Evolutionary conservation across 192 early-diverging fungal species (phyloP).

Genomic region (Coemansia furcata): DNA sequence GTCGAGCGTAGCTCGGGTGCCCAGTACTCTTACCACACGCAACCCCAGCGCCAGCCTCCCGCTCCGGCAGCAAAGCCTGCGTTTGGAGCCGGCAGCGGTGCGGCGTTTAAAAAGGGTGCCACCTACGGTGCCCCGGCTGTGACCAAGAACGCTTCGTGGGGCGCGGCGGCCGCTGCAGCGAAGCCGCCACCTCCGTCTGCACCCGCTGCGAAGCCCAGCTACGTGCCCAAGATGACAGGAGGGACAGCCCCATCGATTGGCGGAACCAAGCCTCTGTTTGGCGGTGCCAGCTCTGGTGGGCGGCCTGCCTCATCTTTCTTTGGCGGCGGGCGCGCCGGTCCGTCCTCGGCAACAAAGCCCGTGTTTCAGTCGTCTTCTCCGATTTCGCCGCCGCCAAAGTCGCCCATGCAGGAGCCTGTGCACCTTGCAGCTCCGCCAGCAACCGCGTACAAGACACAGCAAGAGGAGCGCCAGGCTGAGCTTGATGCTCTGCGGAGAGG

Average conservation of each 20-base stretch:
- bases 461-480: slow-evolving; percentile 50
- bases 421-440: background rate
- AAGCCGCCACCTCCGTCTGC: background rate
- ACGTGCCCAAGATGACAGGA: slow-evolving; percentile 1
- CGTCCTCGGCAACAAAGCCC: slow-evolving; percentile 12
- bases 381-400: slow-evolving; percentile 8
- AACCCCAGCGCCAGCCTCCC: slow-evolving; percentile 24
- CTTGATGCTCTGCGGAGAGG: slow-evolving; percentile 50
- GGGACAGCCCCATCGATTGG: slow-evolving; percentile 13
- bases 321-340: background rate
- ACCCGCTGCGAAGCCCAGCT: background rate
- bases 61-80: slow-evolving; percentile 35
- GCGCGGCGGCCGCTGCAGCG: background rate
- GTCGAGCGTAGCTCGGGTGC: slow-evolving; percentile 81
- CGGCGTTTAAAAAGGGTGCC: slow-evolving; percentile 32
- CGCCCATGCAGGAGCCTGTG: slow-evolving; percentile 5
- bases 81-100: slow-evolving; percentile 13
- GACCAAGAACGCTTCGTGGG: slow-evolving; percentile 25
- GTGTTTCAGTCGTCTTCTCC: background rate
- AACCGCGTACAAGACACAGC: slow-evolving; percentile 30
- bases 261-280: slow-evolving; percentile 30
- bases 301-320: slow-evolving; percentile 8
- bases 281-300: slow-evolving; percentile 9
- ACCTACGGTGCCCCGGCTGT: slow-evolving; percentile 21
- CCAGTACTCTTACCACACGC: slow-evolving; percentile 72